Conservation (phyloP, 2,329 filamentous ascomycete species). For the Pochonia chlamydosporia region DNA sequence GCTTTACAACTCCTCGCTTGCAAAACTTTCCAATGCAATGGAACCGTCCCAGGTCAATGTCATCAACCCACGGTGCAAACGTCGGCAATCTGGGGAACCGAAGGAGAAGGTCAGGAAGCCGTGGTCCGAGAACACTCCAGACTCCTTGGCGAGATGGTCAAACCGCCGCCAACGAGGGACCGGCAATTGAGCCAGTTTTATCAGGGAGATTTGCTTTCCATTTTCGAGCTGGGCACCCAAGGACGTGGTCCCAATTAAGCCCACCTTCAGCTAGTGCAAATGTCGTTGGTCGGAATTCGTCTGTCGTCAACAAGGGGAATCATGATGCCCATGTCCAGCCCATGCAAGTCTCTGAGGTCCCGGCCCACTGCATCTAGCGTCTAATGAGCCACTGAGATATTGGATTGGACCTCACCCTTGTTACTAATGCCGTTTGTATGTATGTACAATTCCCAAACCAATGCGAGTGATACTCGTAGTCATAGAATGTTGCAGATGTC, state of each 20-base stretch:
- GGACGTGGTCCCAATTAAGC: not conserved
- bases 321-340: conserved; percentile 2
- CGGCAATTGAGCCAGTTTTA: not conserved
- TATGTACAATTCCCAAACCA: too few species aligned
- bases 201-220: not conserved
- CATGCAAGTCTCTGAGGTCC: conserved; percentile 2
- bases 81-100: not conserved
- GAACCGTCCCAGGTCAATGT: too few species aligned
- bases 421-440: too few species aligned
- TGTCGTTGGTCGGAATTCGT: not conserved
- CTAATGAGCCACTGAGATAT: not conserved
- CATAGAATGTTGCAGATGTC: too few species aligned
- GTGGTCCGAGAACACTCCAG: not conserved
- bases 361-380: conserved; percentile 6
- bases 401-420: too few species aligned
- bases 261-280: not conserved
- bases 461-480: too few species aligned
- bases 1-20: too few species aligned
- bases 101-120: not conserved
- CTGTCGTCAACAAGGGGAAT: conserved; percentile 1
- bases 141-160: not conserved
- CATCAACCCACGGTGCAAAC: not conserved
- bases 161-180: not conserved
- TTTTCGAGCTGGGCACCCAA: too few species aligned
- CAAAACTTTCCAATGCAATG: too few species aligned